phyloP scores from a whole-genome alignment of 2,329 filamentous ascomycete genomes.

The Aspergillus terreus region DNA sequence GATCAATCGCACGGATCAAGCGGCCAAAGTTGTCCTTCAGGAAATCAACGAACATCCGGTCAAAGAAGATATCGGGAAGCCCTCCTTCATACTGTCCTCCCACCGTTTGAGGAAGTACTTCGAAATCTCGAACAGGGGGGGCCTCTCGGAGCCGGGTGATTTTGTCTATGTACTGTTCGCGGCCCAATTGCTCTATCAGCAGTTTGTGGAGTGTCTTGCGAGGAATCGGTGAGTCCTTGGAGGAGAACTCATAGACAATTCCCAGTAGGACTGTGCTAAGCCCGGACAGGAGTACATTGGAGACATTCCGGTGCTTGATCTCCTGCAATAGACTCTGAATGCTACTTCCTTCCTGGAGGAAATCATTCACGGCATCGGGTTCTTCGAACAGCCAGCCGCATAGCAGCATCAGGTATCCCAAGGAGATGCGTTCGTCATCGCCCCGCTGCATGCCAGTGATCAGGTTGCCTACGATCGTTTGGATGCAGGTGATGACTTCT shows the following conservation, averaged over 20 bases:
- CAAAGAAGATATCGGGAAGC: constrained; percentile 79
- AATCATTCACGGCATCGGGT: constrained; percentile 85
- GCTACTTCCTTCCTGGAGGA: constrained; percentile 86
- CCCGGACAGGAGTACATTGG: constrained; percentile 69
- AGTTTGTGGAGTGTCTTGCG: constrained; percentile 76
- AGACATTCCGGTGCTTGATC: constrained; percentile 59
- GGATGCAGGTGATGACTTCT: constrained; percentile 91
- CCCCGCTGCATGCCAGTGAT: constrained; percentile 70
- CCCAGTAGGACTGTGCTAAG: constrained; percentile 81
- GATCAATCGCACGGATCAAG: constrained; percentile 77
- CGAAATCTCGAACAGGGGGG: constrained; percentile 80
- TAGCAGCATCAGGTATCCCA: constrained; percentile 87
- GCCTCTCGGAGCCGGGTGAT: constrained; percentile 74
- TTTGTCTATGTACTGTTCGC: constrained; percentile 82
- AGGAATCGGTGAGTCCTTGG: constrained; percentile 89
- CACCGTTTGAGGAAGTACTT: constrained; percentile 72
- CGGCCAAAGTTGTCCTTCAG: constrained; percentile 94
- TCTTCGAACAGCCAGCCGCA: constrained; percentile 91
- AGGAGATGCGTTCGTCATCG: constrained; percentile 72
- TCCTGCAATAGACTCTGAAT: constrained; percentile 80
- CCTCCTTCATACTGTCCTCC: constrained; percentile 50
- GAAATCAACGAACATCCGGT: constrained; percentile 83
- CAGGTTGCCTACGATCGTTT: constrained; percentile 82
- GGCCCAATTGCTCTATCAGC: constrained; percentile 70
- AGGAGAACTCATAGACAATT: constrained; percentile 93